Conservation (phyloP, 768 basidiomycete species). For the Tricholoma furcatifolium region DNA sequence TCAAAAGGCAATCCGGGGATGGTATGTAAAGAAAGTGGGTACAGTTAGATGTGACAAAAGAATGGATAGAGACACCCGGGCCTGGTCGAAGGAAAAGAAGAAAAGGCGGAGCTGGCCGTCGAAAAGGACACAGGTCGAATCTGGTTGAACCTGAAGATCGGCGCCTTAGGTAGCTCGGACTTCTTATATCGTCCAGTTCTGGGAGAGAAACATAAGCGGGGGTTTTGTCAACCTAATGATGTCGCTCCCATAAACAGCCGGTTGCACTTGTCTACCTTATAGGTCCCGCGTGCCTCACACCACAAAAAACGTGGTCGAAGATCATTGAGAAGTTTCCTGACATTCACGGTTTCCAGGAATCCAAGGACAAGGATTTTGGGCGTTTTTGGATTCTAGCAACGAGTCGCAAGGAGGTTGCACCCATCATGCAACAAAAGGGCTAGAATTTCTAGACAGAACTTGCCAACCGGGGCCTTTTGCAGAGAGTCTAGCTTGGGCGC, state of each 20-base stretch:
- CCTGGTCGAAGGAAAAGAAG: constrained; percentile 43
- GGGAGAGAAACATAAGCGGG: not conserved
- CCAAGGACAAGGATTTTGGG: constrained; percentile 1
- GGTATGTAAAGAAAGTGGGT: constrained; percentile 22
- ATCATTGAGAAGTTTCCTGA: not conserved
- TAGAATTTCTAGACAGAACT: too few species aligned
- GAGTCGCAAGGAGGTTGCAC: too few species aligned
- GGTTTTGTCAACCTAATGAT: not conserved
- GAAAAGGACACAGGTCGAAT: constrained; percentile 36
- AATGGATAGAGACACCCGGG: constrained; percentile 40
- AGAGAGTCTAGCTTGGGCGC: not conserved
- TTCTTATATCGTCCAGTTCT: constrained; percentile 5
- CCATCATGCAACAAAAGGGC: too few species aligned
- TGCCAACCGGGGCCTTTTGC: not conserved
- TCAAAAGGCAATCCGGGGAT: not conserved
- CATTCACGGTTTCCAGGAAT: not conserved
- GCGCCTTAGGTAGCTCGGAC: not conserved
- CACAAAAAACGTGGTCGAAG: not conserved
- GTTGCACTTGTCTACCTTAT: constrained; percentile 9
- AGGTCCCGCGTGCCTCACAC: not conserved
- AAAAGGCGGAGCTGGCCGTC: constrained; percentile 37
- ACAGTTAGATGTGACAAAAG: constrained; percentile 15
- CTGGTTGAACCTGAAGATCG: constrained; percentile 15
- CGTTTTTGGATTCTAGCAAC: too few species aligned
- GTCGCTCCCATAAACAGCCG: constrained; percentile 12